Percentiles rank a stretch among this genome's conserved stretches.
Conservation (phyloP, 1,284 basidiomycete genomes). For the Heterobasidion irregulare region DNA sequence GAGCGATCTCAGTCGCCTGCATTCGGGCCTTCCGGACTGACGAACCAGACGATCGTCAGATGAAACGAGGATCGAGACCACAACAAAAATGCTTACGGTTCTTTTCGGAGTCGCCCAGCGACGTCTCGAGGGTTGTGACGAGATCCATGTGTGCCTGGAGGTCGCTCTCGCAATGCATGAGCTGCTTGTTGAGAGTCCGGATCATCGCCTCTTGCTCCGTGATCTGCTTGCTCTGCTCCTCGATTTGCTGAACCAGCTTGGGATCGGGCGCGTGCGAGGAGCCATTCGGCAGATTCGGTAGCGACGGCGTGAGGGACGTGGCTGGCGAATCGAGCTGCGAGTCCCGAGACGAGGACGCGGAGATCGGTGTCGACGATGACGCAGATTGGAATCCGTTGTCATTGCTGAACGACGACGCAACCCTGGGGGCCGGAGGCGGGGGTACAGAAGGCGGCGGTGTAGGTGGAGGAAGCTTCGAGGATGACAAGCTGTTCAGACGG, state of each 20-base stretch:
- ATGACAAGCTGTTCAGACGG: constrained; percentile 49
- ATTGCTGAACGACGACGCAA: constrained; percentile 29
- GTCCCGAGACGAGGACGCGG: constrained; percentile 49
- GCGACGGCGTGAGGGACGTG: constrained; percentile 48
- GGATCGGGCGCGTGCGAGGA: constrained; percentile 30
- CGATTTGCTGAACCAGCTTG: constrained; percentile 51
- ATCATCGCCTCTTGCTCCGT: constrained; percentile 86
- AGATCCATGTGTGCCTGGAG: constrained; percentile 89
- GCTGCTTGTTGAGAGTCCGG: constrained; percentile 86
- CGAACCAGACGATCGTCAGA: constrained; percentile 14
- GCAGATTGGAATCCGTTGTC: constrained; percentile 29
- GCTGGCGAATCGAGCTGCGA: constrained; percentile 48
- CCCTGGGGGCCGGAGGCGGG: constrained; percentile 72
- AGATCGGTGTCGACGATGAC: constrained; percentile 38
- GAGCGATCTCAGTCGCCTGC: constrained; percentile 80
- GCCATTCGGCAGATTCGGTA: constrained; percentile 24
- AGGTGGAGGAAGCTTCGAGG: constrained; percentile 77
- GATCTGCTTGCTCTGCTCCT: constrained; percentile 68
- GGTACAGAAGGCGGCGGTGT: constrained; percentile 85
- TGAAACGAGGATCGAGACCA: constrained; percentile 6
- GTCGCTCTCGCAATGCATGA: constrained; percentile 86
- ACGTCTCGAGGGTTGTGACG: constrained; percentile 74
- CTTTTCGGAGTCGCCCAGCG: constrained; percentile 83
- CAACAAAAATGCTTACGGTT: constrained; percentile 55
- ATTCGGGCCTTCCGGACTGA: constrained; percentile 84